Base-by-base conservation (phyloP, 2,329 filamentous ascomycete genomes). In the Albifimbria verrucaria region DNA sequence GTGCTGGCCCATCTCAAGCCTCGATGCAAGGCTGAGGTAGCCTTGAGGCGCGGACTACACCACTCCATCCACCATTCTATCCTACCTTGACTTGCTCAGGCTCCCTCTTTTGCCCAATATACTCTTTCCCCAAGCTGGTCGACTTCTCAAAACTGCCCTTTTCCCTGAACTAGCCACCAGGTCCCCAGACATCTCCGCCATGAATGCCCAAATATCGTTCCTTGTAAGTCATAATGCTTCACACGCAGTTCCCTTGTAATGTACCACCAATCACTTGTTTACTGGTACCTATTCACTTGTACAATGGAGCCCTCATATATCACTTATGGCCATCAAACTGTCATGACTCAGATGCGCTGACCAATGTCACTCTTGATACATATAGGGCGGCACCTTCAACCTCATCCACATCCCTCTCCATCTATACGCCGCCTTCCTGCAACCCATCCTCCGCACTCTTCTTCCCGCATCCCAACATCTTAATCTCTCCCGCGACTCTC, bases 381-480 rank as follows among this genome's bases (percentile, higher is more conserved):
- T 51, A 54, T 74, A 97, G 94, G 88, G 96, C 65, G 91, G 91
- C 60, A 87, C 86, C 57, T 85, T 96, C 63, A 91, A 87, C 64
- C 80, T 99, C 55, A 91, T 97, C 65, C 92, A 97, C 70, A 92
- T 97, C 54, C 92, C 93, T 2, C 76, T 95, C 56, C 77, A 86
- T 51, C 80, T 94, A 47, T 88, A 96, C 70, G 77, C 87, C 5
- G 82, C 80, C 58, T 90, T 97, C 62, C 75, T 97, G 17, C 91
- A 95, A 65, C 87, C 92, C 2, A 92, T 97, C 59, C 78, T 97
- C n/a, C 86, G 87, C 60, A 80, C 96, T 39, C 81, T 97, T 45
- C 83, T 95, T 52, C 90, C 92, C 15, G 79, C 83, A 56, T 75
- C 73, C 20, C 73, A 78, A 53, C 68, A 66, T 52, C 59, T 73